phyloP scores from a whole-genome alignment of 225 moss, liverwort and hornwort species.

The Lunularia cruciata region DNA sequence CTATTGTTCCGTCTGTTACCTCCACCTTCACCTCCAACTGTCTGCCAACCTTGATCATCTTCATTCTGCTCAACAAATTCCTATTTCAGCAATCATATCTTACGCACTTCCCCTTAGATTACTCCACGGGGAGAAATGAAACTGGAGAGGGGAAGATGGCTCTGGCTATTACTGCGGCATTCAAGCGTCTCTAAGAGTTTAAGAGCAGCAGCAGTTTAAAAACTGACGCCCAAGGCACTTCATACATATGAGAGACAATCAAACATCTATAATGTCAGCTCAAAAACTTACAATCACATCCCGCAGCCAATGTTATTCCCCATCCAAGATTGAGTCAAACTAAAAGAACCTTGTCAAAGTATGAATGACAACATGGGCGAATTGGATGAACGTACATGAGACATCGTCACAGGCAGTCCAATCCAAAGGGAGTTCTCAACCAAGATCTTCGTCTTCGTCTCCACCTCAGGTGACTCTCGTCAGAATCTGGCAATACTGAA shows the following conservation, averaged over 20 bases:
- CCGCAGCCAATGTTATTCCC: too few species aligned
- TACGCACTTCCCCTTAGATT: neutral
- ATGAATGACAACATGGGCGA: neutral
- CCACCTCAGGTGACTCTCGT: neutral
- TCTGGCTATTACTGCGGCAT: too few species aligned
- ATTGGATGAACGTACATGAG: conserved; percentile 10
- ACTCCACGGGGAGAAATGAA: neutral
- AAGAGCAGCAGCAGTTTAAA: too few species aligned
- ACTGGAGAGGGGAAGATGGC: too few species aligned
- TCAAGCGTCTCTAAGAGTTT: too few species aligned
- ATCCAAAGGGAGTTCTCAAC: neutral
- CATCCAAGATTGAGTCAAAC: neutral
- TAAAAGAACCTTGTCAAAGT: too few species aligned
- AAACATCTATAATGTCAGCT: too few species aligned
- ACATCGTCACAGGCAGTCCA: conserved; percentile 3
- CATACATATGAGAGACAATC: too few species aligned
- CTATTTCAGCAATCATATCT: neutral
- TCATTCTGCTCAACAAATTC: conserved; percentile 25
- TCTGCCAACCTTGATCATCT: conserved; percentile 33
- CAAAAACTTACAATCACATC: too few species aligned
- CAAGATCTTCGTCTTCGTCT: neutral
- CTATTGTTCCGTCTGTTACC: neutral
- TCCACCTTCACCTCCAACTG: conserved; percentile 26
- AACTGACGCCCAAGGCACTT: too few species aligned
- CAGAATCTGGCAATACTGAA: neutral